phyloP scores from a whole-genome alignment of 768 basidiomycete species.

The Boletus reticuloceps region DNA sequence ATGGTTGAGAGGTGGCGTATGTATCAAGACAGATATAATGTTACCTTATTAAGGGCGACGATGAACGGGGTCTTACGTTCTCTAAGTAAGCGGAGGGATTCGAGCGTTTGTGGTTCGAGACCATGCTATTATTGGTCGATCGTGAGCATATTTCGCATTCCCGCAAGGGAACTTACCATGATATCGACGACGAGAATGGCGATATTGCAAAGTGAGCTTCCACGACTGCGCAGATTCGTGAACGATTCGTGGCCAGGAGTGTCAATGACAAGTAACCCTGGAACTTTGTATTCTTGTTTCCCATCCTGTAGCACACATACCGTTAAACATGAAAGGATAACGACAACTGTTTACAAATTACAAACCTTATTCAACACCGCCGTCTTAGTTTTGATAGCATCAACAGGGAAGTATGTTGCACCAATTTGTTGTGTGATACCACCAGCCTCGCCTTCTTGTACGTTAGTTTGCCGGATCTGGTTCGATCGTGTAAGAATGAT shows the following conservation, averaged over 20 bases:
- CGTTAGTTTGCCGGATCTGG: conserved; percentile 98
- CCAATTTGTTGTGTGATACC: conserved; percentile 99
- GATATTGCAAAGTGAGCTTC: conserved; percentile 97
- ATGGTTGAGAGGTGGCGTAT: conserved; percentile 6
- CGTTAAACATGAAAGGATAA: conserved; percentile 5
- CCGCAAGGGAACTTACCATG: conserved; percentile 54
- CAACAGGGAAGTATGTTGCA: conserved; percentile 97
- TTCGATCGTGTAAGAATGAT: conserved; percentile 3
- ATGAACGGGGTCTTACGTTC: conserved; percentile 98
- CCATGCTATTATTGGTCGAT: conserved; percentile 65
- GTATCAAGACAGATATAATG: background rate
- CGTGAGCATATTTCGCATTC: background rate
- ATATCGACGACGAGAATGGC: conserved; percentile 99
- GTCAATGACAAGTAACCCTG: conserved; percentile 93
- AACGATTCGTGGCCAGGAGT: conserved; percentile 99
- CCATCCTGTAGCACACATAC: conserved; percentile 51
- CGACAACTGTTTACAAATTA: background rate
- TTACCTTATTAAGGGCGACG: conserved; percentile 94
- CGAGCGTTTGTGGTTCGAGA: conserved; percentile 95
- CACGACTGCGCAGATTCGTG: conserved; percentile 92
- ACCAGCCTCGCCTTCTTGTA: conserved; percentile 98
- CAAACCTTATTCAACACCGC: conserved; percentile 83
- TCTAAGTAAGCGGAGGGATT: conserved; percentile 87
- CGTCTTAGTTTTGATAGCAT: conserved; percentile 92
- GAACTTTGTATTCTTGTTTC: conserved; percentile 90